Percentiles rank a stretch among this genome's conserved stretches.
Evolutionary conservation across 805 yeast genomes (phyloP).

Genomic region (Myxozyma neglecta): DNA sequence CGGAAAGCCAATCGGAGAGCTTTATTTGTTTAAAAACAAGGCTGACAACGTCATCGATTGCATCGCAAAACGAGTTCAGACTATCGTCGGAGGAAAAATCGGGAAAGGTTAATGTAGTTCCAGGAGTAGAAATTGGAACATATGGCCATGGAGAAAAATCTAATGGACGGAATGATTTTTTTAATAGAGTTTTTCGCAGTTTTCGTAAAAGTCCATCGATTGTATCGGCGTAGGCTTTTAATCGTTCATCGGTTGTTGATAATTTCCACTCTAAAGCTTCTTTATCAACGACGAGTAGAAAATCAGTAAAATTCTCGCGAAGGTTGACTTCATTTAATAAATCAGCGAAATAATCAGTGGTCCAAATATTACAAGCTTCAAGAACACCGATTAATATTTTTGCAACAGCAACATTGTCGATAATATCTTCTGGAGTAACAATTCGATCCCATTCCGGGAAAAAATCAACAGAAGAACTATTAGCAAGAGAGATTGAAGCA

Average conservation of each 20-base stretch:
- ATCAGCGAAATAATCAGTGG: constrained; percentile 70
- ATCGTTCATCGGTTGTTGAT: constrained; percentile 8
- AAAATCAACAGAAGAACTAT: constrained; percentile 21
- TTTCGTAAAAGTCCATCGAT: constrained; percentile 54
- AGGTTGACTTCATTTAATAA: constrained; percentile 67
- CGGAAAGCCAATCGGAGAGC: constrained; percentile 74
- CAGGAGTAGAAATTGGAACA: constrained; percentile 7
- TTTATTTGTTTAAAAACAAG: constrained; percentile 58
- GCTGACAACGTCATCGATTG: constrained; percentile 61
- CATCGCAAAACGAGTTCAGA: constrained; percentile 61
- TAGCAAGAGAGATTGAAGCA: constrained; percentile 57
- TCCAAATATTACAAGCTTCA: constrained; percentile 70
- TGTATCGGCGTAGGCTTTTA: constrained; percentile 33
- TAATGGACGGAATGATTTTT: constrained; percentile 39
- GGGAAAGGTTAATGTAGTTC: constrained; percentile 11
- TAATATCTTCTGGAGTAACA: constrained; percentile 44
- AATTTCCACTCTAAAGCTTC: constrained; percentile 49
- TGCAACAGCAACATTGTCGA: constrained; percentile 66
- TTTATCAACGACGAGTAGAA: constrained; percentile 65
- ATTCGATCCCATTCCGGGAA: constrained; percentile 33
- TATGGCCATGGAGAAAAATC: constrained; percentile 36
- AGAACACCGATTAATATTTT: constrained; percentile 80
- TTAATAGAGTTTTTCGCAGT: constrained; percentile 59
- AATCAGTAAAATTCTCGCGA: constrained; percentile 59
- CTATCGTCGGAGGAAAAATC: constrained; percentile 1